Evolutionary conservation across 2,329 filamentous ascomycete genomes (phyloP), one percentile per base, ranked within the genome.

Genomic region (Hypoxylon sp.): DNA sequence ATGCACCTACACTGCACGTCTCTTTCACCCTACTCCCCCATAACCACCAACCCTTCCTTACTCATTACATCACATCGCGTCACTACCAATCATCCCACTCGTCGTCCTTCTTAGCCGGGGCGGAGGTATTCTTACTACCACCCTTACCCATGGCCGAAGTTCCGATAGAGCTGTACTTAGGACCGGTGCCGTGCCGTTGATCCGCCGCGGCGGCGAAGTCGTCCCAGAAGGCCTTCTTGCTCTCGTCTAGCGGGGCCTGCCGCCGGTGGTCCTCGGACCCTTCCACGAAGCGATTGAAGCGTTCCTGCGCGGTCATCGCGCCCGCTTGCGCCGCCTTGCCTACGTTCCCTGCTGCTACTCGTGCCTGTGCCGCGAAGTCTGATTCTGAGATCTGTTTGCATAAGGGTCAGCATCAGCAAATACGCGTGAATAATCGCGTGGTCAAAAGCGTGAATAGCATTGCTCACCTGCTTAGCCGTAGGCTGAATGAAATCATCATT

Each of bases 401-500:
- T n/a, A n/a, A n/a, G n/a, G n/a, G n/a, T n/a, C n/a, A n/a, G n/a
- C n/a, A n/a, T n/a, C n/a, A n/a, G n/a, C n/a, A n/a, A n/a, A n/a
- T n/a, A n/a, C n/a, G n/a, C n/a, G n/a, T n/a, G n/a, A n/a, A 8
- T 24, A 11, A 13, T 8, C 53, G 26, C 19, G 51, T 33, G 14
- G 31, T 51, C 33, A 57, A 55, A 50, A 39, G 31, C 33, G 42
- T 17, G 39, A 37, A 47, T 9, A 50, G 39, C 33, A 10, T 13
- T 60, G 14, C 85, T 68, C 85, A 94, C 92, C 88, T 94, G 92
- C 77, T 93, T 92, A 69, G 96, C 94, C 29, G 94, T 96, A 9
- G 96, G 96, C 81, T 97, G 94, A 59, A 99, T 93, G 82, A 94
- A 98, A 35, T 91, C 89, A 73, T 96, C 92, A 79, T 98, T 97